A percentile compares a stretch with the other conserved stretches of the same genome.
These are phyloP conservation scores for Ogataea allantospora DNA, from an alignment of 805 yeast genomes.

Conservation along the genomic window DNA sequence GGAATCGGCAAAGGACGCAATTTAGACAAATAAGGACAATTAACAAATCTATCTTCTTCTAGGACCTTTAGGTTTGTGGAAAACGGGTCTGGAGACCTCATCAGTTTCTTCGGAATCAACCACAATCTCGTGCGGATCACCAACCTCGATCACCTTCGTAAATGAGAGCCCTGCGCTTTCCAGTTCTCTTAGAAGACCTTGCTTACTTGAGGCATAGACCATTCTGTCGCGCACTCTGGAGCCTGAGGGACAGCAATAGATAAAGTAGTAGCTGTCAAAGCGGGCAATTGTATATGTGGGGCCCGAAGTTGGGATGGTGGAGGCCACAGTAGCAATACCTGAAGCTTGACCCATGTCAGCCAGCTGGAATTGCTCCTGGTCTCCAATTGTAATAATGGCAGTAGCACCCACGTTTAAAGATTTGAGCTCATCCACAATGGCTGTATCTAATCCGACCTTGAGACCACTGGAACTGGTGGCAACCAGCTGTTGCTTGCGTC, in stretches of 20 bases:
- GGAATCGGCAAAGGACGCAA: slow-evolving; percentile 13
- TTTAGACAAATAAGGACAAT: slow-evolving; percentile 6
- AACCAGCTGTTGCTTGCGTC: slow-evolving; percentile 24
- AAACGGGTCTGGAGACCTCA: slow-evolving; percentile 30
- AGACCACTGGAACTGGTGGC: slow-evolving; percentile 18
- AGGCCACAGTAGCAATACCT: slow-evolving; percentile 26
- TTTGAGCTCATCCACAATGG: slow-evolving; percentile 7
- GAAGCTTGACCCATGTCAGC: slow-evolving; percentile 14
- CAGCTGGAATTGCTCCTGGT: slow-evolving; percentile 12
- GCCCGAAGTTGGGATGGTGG: slow-evolving; percentile 36
- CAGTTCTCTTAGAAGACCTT: slow-evolving; percentile 54
- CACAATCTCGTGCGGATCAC: slow-evolving; percentile 70
- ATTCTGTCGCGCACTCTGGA: slow-evolving; percentile 87
- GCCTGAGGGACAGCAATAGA: slow-evolving; percentile 87
- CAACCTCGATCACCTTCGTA: slow-evolving; percentile 59
- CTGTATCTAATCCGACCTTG: slow-evolving; percentile 11
- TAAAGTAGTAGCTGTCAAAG: slow-evolving; percentile 48
- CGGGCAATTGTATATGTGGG: slow-evolving; percentile 63
- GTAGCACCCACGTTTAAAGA: slow-evolving; percentile 4
- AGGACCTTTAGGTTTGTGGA: slow-evolving; percentile 70
- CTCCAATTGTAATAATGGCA: slow-evolving; percentile 15
- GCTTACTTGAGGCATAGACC: slow-evolving; percentile 84
- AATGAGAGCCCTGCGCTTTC: slow-evolving; percentile 39
- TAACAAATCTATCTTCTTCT: slow-evolving; percentile 41
- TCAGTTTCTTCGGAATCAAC: slow-evolving; percentile 30